Evolutionary conservation across 1,284 basidiomycete genomes (phyloP).

Genomic region (Marasmius oreades): DNA sequence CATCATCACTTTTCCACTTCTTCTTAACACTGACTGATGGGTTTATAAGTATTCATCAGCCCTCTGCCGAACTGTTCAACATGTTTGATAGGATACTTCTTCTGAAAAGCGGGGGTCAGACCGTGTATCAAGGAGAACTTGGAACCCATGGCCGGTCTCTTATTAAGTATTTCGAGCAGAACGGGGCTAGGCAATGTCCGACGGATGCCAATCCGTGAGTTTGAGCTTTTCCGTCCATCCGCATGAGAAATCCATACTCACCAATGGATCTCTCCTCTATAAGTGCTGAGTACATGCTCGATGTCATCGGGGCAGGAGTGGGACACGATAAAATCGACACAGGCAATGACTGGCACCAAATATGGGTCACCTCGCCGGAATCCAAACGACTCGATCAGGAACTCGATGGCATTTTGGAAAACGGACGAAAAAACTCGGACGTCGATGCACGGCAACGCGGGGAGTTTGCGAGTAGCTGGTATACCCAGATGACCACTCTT

Average conservation of each 20-base stretch:
- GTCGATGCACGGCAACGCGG: slow-evolving; percentile 19
- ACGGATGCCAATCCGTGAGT: slow-evolving; percentile 18
- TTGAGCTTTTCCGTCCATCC: too few relatives aligned
- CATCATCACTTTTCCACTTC: too few relatives aligned
- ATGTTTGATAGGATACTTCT: slow-evolving; percentile 51
- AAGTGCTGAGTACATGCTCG: slow-evolving; percentile 23
- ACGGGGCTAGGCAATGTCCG: slow-evolving; percentile 31
- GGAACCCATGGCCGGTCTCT: slow-evolving; percentile 40
- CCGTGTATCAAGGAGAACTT: slow-evolving; percentile 53
- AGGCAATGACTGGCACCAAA: slow-evolving; percentile 26
- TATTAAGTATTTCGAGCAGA: slow-evolving; percentile 48
- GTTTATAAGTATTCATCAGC: slow-evolving; percentile 72
- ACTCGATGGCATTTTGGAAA: slow-evolving; percentile 21
- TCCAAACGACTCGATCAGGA: slow-evolving; percentile 21
- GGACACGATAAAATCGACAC: slow-evolving; percentile 26
- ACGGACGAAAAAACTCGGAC: not conserved
- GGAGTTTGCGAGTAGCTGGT: slow-evolving; percentile 38
- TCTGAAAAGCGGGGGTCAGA: slow-evolving; percentile 44
- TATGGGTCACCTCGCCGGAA: too few relatives aligned
- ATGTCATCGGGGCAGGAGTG: slow-evolving; percentile 16
- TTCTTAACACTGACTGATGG: too few relatives aligned
- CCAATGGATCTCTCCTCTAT: too few relatives aligned
- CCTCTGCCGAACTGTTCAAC: slow-evolving; percentile 47
- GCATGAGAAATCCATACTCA: too few relatives aligned
- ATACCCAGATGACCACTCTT: slow-evolving; percentile 35